Conservation (phyloP, 164 flowering plant species). For the Pachysandra terminalis region DNA sequence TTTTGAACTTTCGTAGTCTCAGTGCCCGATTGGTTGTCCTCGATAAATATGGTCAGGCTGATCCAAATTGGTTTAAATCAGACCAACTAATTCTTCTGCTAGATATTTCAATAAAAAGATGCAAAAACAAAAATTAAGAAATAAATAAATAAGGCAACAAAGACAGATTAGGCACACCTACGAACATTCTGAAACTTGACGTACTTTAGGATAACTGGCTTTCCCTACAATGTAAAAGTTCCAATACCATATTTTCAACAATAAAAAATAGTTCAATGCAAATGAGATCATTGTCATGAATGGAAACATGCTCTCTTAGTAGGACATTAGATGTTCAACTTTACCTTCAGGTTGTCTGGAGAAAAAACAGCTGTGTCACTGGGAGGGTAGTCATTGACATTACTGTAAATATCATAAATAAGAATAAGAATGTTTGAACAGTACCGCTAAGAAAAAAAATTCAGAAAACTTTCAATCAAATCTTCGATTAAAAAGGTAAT, state of each 20-base stretch:
- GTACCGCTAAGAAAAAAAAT: background rate
- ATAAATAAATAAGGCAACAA: background rate
- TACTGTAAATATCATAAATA: slow-evolving; percentile 46
- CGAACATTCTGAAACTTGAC: slow-evolving; percentile 99
- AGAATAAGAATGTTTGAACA: slow-evolving; percentile 2
- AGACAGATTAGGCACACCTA: slow-evolving; percentile 43
- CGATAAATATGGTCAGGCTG: slow-evolving; percentile 95
- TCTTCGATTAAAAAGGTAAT: background rate
- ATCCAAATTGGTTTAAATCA: slow-evolving; percentile 7
- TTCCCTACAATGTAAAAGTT: slow-evolving; percentile 55
- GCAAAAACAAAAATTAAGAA: background rate
- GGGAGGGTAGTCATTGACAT: slow-evolving; percentile 87
- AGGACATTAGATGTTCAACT: background rate
- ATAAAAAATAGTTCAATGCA: background rate
- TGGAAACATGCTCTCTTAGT: background rate
- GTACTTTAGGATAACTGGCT: slow-evolving; percentile 69
- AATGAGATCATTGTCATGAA: background rate
- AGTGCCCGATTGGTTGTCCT: slow-evolving; percentile 83
- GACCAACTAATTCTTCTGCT: background rate
- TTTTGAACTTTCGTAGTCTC: slow-evolving; percentile 85
- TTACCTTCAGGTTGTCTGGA: slow-evolving; percentile 69
- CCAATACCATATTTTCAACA: background rate
- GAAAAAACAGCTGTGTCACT: slow-evolving; percentile 68
- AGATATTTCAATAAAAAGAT: background rate
- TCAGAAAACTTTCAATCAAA: no score